Base-by-base conservation (phyloP, 179 eudicot species). In the Beta corolliflora region DNA sequence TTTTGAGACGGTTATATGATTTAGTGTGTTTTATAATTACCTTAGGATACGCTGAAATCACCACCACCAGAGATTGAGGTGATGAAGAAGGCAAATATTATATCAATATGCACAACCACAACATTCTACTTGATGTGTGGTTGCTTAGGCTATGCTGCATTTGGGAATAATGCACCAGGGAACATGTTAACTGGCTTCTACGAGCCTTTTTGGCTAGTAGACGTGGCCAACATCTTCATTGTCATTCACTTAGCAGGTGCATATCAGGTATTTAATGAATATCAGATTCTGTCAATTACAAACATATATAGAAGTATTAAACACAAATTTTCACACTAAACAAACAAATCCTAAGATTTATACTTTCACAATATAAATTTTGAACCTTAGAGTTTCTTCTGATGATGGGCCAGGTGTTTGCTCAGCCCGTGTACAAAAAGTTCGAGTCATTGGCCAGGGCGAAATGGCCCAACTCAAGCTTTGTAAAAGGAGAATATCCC, bases 81-180 rank as follows among this genome's bases (percentile, higher is more conserved):
- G 85, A 88, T 88, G 89, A 88, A 87, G 78, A 86, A 81, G 78
- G 91, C 91, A 0, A 88, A 85, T 67, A n/a, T 46, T 31, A 41
- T 83, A 52, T 84, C 83, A 9, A 76, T 88, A 14, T 76, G 72
- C n/a, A 81, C 86, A 52, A 88, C 89, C 10, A 84, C 89, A 5
- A 1, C 73, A 44, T 88, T 88, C 76, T 88, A 88, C 78, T 83
- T 86, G 82, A 76, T 86, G 91, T 86, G 91, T 81, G 91, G 91
- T 1, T 86, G 87, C 76, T 83, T 88, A 71, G 89, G 89, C 9
- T 88, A 88, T 81, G 91, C 91, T 58, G 91, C 89, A 36, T 87
- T 88, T 59, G 91, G 91, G 10, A 83, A 88, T 68, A 56, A 70
- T 36, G 89, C 91, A n/a, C 87, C 86, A 2, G 91, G 91, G 16